phyloP scores from a whole-genome alignment of 345 rosid species.

The Lenwebbia sp. region DNA sequence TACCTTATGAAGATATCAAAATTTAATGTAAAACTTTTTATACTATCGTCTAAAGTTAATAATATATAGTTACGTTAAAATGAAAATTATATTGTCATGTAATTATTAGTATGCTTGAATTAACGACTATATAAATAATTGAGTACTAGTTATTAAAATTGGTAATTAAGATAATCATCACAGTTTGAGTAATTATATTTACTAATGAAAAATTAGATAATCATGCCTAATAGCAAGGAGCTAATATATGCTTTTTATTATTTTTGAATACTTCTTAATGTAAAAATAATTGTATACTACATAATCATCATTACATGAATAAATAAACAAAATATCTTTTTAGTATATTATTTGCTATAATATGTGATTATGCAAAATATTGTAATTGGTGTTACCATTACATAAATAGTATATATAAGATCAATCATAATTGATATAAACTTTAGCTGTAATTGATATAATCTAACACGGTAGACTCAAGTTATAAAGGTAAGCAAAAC shows the following conservation, averaged over 20 bases:
- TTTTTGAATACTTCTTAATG: neutral
- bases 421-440: neutral
- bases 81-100: neutral
- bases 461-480: neutral
- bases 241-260: neutral
- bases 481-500: no score
- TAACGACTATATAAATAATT: neutral
- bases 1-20: neutral
- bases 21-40: no score
- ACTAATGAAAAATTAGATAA: neutral
- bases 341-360: neutral
- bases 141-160: neutral
- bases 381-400: neutral
- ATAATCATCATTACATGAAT: neutral
- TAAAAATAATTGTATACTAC: neutral
- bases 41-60: no score
- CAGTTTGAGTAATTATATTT: neutral
- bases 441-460: neutral
- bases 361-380: neutral
- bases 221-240: neutral
- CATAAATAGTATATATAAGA: neutral
- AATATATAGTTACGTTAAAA: neutral
- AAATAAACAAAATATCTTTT: neutral
- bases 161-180: neutral
- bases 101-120: neutral